Evolutionary conservation across 1,139 yeast genomes (phyloP).

Genomic region (Pichia sp.): DNA sequence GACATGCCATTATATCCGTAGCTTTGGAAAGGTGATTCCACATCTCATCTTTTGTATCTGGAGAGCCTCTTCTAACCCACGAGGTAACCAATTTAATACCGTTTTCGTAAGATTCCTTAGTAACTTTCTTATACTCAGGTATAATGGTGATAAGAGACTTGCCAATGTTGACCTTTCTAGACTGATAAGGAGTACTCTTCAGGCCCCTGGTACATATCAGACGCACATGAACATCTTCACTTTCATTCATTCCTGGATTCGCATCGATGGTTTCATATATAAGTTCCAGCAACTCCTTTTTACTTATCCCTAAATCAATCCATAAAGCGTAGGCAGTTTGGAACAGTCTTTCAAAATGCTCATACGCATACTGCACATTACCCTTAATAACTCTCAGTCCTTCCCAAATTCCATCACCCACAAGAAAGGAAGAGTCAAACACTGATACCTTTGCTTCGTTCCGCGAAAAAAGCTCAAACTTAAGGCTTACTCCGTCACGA

Average conservation of each 20-base stretch:
- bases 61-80: slow-evolving; percentile 12
- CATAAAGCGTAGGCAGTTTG: slow-evolving; percentile 11
- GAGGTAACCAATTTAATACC: slow-evolving; percentile 8
- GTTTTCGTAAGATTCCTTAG: neutral
- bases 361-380: slow-evolving; percentile 8
- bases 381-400: slow-evolving; percentile 6
- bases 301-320: slow-evolving; percentile 11
- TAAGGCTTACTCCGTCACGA: slow-evolving; percentile 8
- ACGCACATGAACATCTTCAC: slow-evolving; percentile 10
- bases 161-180: slow-evolving; percentile 10
- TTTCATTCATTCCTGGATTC: slow-evolving; percentile 7
- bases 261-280: slow-evolving; percentile 13
- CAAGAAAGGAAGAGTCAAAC: slow-evolving; percentile 9
- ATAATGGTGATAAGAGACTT: slow-evolving; percentile 8
- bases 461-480: slow-evolving; percentile 8
- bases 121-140: slow-evolving; percentile 12
- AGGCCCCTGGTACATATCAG: slow-evolving; percentile 12
- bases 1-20: slow-evolving; percentile 10
- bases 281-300: slow-evolving; percentile 4
- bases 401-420: slow-evolving; percentile 12
- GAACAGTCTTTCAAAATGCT: slow-evolving; percentile 12
- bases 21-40: slow-evolving; percentile 13
- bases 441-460: slow-evolving; percentile 11
- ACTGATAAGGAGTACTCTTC: slow-evolving; percentile 12
- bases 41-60: slow-evolving; percentile 15